Evolutionary conservation across 306 rosid genomes (phyloP).

Genomic region (Prunus salicina): DNA sequence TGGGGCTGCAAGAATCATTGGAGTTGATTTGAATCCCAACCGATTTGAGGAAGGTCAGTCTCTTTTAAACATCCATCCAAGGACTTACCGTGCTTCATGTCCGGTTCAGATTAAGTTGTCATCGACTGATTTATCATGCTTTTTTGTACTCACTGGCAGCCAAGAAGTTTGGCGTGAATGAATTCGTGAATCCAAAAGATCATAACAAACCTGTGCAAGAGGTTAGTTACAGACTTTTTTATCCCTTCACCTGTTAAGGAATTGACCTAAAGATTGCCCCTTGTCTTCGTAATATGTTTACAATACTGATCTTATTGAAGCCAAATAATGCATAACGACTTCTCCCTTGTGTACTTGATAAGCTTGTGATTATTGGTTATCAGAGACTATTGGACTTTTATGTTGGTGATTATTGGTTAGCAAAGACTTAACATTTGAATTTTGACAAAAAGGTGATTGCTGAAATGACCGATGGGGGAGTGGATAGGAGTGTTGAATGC

Average conservation of each 20-base stretch:
- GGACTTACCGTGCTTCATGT: not conserved
- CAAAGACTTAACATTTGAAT: conserved; percentile 5
- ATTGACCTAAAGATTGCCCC: too few species aligned
- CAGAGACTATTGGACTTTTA: too few species aligned
- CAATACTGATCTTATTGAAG: too few species aligned
- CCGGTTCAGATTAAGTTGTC: not conserved
- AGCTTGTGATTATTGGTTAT: too few species aligned
- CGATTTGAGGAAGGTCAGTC: conserved; percentile 66
- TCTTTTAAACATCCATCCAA: not conserved
- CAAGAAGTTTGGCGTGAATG: conserved; percentile 80
- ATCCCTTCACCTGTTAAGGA: too few species aligned
- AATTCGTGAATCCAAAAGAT: conserved; percentile 87
- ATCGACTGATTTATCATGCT: not conserved
- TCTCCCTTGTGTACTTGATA: too few species aligned
- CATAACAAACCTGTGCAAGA: conserved; percentile 77
- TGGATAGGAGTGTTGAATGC: conserved; percentile 85
- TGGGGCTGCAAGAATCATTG: conserved; percentile 78
- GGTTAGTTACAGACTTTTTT: conserved; percentile 31
- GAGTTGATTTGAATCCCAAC: conserved; percentile 71
- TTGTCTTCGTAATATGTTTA: too few species aligned
- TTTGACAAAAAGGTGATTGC: conserved; percentile 58
- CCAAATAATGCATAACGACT: too few species aligned
- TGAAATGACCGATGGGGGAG: conserved; percentile 86
- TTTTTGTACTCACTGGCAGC: conserved; percentile 40
- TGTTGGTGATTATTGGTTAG: not conserved